These are phyloP conservation scores for Oryza nivara DNA, from an alignment of 176 grass and related monocot genomes.

Conservation along the genomic window DNA sequence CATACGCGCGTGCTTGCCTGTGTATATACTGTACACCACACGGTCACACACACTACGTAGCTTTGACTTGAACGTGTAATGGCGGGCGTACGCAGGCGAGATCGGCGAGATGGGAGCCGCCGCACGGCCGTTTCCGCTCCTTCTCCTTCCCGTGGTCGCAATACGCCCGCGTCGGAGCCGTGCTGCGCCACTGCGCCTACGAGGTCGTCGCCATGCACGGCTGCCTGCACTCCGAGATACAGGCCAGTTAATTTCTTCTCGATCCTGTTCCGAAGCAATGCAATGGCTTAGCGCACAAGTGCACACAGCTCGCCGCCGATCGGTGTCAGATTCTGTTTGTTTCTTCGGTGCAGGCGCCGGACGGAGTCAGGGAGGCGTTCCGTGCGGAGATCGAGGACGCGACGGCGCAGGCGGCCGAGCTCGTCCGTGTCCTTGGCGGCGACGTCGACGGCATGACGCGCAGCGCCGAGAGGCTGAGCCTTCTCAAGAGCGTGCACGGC, in stretches of 20 bases:
- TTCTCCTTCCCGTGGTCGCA: constrained; percentile 56
- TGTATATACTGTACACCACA: no score
- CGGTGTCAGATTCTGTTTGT: neutral
- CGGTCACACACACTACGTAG: no score
- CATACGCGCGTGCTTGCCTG: no score
- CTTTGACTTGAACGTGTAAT: neutral
- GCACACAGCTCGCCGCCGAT: neutral
- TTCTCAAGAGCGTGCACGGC: constrained; percentile 50
- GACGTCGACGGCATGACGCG: constrained; percentile 49
- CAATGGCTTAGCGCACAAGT: neutral
- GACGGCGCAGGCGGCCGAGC: constrained; percentile 35
- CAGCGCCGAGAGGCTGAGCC: constrained; percentile 28
- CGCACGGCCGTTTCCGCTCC: constrained; percentile 54
- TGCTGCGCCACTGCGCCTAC: constrained; percentile 63
- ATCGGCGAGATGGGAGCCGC: constrained; percentile 68
- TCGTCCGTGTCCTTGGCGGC: constrained; percentile 43
- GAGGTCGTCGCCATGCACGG: constrained; percentile 69
- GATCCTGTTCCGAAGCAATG: neutral
- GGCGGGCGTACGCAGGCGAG: constrained; percentile 36
- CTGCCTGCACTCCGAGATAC: constrained; percentile 59
- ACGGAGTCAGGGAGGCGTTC: constrained; percentile 39
- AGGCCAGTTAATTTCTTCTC: constrained; percentile 8
- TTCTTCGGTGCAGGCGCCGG: constrained; percentile 34
- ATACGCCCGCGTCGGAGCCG: constrained; percentile 51
- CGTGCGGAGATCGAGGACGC: constrained; percentile 50